Evolutionary conservation across 768 basidiomycete species (phyloP).

Genomic region (Crepidotus variabilis): DNA sequence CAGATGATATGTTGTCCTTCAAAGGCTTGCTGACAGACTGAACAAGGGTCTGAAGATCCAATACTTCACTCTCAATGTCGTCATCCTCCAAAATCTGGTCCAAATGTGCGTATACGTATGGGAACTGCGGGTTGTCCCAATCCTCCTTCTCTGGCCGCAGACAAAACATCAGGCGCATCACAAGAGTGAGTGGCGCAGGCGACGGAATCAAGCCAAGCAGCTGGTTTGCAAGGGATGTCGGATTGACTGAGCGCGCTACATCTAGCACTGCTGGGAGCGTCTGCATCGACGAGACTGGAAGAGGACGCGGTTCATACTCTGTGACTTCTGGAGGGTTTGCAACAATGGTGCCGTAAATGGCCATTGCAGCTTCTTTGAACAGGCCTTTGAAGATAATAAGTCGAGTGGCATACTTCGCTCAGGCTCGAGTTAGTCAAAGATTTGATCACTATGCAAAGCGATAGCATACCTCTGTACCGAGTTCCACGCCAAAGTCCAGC

Average conservation of each 20-base stretch:
- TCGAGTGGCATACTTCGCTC: slow-evolving; percentile 61
- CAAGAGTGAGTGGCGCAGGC: slow-evolving; percentile 58
- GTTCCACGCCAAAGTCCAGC: slow-evolving; percentile 63
- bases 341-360: slow-evolving; percentile 55
- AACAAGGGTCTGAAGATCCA: slow-evolving; percentile 57
- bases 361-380: slow-evolving; percentile 63
- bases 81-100: slow-evolving; percentile 13
- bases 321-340: slow-evolving; percentile 36
- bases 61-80: slow-evolving; percentile 39
- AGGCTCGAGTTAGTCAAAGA: background rate
- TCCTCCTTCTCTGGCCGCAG: slow-evolving; percentile 77
- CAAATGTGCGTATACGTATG: slow-evolving; percentile 64
- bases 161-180: slow-evolving; percentile 74
- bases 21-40: slow-evolving; percentile 54
- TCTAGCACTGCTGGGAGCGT: slow-evolving; percentile 53
- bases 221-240: slow-evolving; percentile 56
- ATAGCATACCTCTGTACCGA: slow-evolving; percentile 60
- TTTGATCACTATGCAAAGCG: background rate
- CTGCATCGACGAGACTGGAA: slow-evolving; percentile 30
- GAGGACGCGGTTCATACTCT: slow-evolving; percentile 37
- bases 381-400: slow-evolving; percentile 80
- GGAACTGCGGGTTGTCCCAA: slow-evolving; percentile 74
- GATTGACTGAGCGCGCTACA: slow-evolving; percentile 55
- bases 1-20: slow-evolving; percentile 48
- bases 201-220: slow-evolving; percentile 60